Evolutionary conservation across 2,329 filamentous ascomycete genomes (phyloP), one percentile per base, ranked within the genome.

Genomic region (Fusarium decemcellulare): DNA sequence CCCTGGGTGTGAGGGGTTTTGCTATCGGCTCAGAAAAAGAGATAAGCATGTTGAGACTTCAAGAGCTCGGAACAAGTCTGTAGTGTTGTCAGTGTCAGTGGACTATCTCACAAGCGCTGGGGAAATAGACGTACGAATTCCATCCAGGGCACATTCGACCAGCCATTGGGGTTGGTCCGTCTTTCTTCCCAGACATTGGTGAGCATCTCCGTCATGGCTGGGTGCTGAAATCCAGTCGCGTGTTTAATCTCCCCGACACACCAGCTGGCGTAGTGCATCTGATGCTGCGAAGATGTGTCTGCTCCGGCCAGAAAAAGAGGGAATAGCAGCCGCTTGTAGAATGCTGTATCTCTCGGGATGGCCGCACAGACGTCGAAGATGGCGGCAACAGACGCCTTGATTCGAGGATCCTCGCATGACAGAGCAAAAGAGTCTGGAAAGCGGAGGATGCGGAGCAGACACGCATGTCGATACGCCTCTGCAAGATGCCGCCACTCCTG

Each of bases 381-480:
- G 0, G 73, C 65, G 0, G 68, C 37, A 1, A 78, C 76, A 1
- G 72, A 77, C 2, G 46, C 42, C 30, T 67, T 72, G 42, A 77
- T 73, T 1, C 39, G 57, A 1, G 47, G 23, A 10, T 76, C 71
- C 0, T 73, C 64, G 32, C 76, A 78, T 0, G 73, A 55, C 1
- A 76, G n/a, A 0, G 48, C 48, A 42, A 76, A 78, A 0, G 75
- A 44, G 40, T 77, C 63, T 0, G 76, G 72, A 32, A 75, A 76
- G 0, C 76, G 68, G 18, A 76, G 65, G 2, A 74, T 55, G 2
- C 76, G 68, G 4, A 78, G 69, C 0, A 78, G 62, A n/a, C 74
- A 78, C 0, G 74, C 74, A n/a, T 78, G 73, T 11, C 72, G 61
- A 30, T 74, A 77, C 1, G 75, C 75, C n/a, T 76, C 72, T 5